Percentiles rank a stretch among this genome's conserved stretches.
Evolutionary conservation across 176 grass and related monocot genomes (phyloP).

Genomic region (Phragmites australis): DNA sequence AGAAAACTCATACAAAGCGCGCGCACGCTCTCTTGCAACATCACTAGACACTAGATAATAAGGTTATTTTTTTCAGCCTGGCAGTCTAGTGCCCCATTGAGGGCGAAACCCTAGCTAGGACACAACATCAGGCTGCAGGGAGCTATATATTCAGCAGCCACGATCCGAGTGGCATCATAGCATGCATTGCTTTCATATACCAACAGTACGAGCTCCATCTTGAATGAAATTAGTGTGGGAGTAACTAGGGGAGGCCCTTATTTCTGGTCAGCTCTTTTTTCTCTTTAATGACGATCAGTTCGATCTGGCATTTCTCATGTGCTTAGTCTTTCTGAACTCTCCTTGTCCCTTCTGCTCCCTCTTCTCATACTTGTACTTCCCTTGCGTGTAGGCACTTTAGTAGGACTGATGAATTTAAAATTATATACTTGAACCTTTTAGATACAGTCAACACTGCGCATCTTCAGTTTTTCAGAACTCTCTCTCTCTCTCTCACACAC

Average conservation of each 20-base stretch:
- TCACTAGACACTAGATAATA: constrained; percentile 6
- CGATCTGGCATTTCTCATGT: constrained; percentile 53
- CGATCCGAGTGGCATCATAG: neutral
- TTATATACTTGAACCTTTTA: constrained; percentile 11
- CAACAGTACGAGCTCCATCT: constrained; percentile 4
- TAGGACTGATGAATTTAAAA: constrained; percentile 22
- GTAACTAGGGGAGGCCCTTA: constrained; percentile 30
- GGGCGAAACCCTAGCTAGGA: constrained; percentile 31
- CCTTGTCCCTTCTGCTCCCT: constrained; percentile 42
- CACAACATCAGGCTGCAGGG: constrained; percentile 7
- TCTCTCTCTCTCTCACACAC: no score
- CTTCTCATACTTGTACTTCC: constrained; percentile 38
- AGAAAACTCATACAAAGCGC: constrained; percentile 1
- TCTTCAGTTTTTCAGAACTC: constrained; percentile 34
- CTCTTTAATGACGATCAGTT: constrained; percentile 25
- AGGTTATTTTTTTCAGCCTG: neutral
- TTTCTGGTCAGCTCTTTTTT: constrained; percentile 7
- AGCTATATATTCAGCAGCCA: neutral
- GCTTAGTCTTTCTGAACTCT: constrained; percentile 48
- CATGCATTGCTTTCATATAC: constrained; percentile 26
- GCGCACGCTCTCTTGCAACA: neutral
- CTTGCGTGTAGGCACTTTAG: constrained; percentile 41
- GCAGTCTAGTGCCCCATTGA: neutral
- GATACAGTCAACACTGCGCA: constrained; percentile 18
- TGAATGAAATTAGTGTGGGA: constrained; percentile 14